These are phyloP conservation scores for Populus nigra DNA, from an alignment of 345 rosid species.

Conservation along the genomic window DNA sequence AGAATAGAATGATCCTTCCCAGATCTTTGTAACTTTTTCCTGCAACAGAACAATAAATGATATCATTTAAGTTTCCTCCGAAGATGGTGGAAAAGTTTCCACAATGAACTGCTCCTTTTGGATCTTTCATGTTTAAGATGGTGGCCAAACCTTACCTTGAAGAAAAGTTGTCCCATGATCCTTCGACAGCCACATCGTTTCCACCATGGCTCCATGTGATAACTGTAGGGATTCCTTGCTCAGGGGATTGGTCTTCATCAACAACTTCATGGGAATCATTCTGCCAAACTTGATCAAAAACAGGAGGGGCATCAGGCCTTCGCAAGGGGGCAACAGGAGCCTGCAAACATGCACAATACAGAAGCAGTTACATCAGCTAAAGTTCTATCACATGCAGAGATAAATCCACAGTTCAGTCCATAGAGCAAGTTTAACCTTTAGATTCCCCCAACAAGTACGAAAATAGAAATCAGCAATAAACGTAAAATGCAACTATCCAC, in stretches of 20 bases:
- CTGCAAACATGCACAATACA: slow-evolving; percentile 33
- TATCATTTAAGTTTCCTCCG: neutral
- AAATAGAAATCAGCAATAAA: neutral
- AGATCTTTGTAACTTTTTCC: slow-evolving; percentile 73
- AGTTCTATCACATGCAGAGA: neutral
- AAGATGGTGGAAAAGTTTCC: no score
- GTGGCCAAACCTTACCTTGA: slow-evolving; percentile 46
- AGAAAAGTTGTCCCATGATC: slow-evolving; percentile 92
- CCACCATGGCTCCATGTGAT: slow-evolving; percentile 93
- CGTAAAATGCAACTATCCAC: neutral
- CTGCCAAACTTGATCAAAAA: slow-evolving; percentile 44
- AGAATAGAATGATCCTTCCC: slow-evolving; percentile 81
- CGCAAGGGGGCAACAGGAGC: slow-evolving; percentile 65
- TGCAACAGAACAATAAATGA: slow-evolving; percentile 26
- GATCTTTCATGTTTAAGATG: neutral
- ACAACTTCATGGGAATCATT: slow-evolving; percentile 46
- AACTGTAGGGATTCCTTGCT: slow-evolving; percentile 69
- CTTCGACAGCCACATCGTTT: slow-evolving; percentile 76
- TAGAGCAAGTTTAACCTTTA: neutral
- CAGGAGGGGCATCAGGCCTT: slow-evolving; percentile 43
- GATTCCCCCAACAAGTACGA: neutral
- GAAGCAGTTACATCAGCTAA: neutral
- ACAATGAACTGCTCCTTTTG: neutral
- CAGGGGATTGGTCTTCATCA: slow-evolving; percentile 39
- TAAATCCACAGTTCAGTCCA: neutral